Percentiles rank a stretch among this genome's conserved stretches.
Conservation (phyloP, 2,329 filamentous ascomycete species). For the Chalara sp. region DNA sequence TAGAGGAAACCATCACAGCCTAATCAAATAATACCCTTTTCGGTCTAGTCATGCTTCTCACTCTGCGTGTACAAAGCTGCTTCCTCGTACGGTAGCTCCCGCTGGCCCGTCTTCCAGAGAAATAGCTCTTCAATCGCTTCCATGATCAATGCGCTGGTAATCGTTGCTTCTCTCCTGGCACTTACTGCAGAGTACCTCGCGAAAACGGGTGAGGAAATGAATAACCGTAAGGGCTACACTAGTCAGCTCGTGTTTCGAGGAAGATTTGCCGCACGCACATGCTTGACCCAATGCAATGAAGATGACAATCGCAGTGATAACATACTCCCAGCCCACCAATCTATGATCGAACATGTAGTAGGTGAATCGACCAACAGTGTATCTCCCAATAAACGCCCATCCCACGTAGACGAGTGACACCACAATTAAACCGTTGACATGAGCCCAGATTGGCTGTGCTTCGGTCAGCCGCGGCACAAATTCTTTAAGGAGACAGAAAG, state of each 20-base stretch:
- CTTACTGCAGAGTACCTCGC: neutral
- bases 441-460: constrained; percentile 18
- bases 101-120: too few relatives aligned
- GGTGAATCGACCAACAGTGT: constrained; percentile 19
- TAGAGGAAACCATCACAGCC: too few relatives aligned
- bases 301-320: constrained; percentile 12
- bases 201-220: neutral
- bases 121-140: too few relatives aligned
- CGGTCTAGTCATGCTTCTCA: too few relatives aligned
- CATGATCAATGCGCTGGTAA: too few relatives aligned
- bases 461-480: too few relatives aligned
- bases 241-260: neutral
- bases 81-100: too few relatives aligned
- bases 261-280: constrained; percentile 13
- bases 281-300: constrained; percentile 15
- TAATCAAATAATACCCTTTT: constrained; percentile 2
- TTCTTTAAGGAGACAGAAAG: constrained; percentile 4
- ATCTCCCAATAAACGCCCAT: constrained; percentile 25
- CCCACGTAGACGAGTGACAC: constrained; percentile 20
- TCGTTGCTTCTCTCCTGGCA: too few relatives aligned
- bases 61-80: too few relatives aligned
- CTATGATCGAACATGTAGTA: constrained; percentile 27
- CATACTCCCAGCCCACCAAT: constrained; percentile 20
- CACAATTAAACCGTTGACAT: constrained; percentile 16
- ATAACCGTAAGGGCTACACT: neutral